Base-by-base conservation (phyloP, 2,329 filamentous ascomycete genomes). In the Aspergillus novofumigatus region DNA sequence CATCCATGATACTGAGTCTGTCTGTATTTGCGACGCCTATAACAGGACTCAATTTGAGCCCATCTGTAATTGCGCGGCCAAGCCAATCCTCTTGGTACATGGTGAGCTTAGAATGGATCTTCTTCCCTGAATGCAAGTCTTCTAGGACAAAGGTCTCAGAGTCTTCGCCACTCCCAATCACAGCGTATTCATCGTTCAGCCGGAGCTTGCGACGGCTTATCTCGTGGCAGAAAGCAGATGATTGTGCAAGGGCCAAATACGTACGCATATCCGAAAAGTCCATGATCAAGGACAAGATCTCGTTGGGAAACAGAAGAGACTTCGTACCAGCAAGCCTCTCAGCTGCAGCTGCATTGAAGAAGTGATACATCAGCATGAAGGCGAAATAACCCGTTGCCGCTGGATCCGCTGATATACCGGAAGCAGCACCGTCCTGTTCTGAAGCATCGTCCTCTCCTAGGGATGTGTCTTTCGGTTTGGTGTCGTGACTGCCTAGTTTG, bases 251-350 rank as follows among this genome's bases (percentile, higher is more conserved):
- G 2, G 32, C 42, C 10, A 54, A 50, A 29, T 57, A 64, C 5
- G 63, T 65, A 26, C 25, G 55, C 5, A 47, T 29, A 52, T 65
- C 63, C 4, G 58, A 54, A n/a, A 52, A 49, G 9, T 56, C 47
- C 63, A 65, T 64, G 50, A 65, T 55, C 11, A 28, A 26, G 10
- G 52, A 29, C 47, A 65, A 17, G 23, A 62, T 58, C 51, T 65
- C 63, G 23, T 61, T 64, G 4, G 63, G 60, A 21, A 65, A 38
- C 1, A 50, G 26, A 14, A 21, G n/a, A n/a, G 63, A 62, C 21
- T 23, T 48, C 14, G 51, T 29, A 17, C 49, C 47, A 10, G 26
- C 44, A 26, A 64, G 49, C n/a, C 41, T 14, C 35, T 53, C 26
- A 26, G 51, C 42, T 6, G 38, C 45, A 20, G 61, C 58, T 21